Evolutionary conservation across 2,329 filamentous ascomycete genomes (phyloP).

Genomic region (Monilinia fructicola): DNA sequence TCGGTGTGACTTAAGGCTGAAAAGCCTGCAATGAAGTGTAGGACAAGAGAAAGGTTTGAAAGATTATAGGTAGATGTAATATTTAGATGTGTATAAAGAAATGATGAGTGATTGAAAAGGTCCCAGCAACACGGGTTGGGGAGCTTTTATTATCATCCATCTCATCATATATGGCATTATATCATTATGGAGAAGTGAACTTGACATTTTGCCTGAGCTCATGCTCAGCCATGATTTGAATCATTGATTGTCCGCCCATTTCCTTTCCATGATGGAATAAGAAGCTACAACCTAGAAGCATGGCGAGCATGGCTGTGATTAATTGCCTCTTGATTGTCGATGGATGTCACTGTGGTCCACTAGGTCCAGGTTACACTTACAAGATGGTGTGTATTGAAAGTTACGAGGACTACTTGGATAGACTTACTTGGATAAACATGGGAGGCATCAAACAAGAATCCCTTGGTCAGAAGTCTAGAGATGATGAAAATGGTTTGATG

Average conservation of each 20-base stretch:
- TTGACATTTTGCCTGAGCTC: neutral
- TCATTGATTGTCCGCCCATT: neutral
- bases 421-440: neutral
- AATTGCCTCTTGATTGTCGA: constrained; percentile 15
- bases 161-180: constrained; percentile 2
- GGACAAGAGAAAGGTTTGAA: constrained; percentile 1
- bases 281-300: constrained; percentile 10
- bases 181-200: neutral
- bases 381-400: neutral
- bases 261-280: neutral
- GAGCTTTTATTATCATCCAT: neutral
- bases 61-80: neutral
- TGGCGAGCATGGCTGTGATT: constrained; percentile 9
- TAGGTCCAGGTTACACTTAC: constrained; percentile 7
- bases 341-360: neutral
- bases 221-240: constrained; percentile 8
- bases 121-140: constrained; percentile 9
- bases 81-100: neutral
- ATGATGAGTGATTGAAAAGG: neutral
- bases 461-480: neutral
- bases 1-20: constrained; percentile 3
- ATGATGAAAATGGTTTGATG: constrained; percentile 6
- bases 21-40: constrained; percentile 8
- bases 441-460: constrained; percentile 8
- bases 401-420: constrained; percentile 5